Percentiles rank a stretch among this genome's conserved stretches.
These are phyloP conservation scores for Parmelia sp. DNA, from an alignment of 495 filamentous ascomycete species.

Conservation along the genomic window DNA sequence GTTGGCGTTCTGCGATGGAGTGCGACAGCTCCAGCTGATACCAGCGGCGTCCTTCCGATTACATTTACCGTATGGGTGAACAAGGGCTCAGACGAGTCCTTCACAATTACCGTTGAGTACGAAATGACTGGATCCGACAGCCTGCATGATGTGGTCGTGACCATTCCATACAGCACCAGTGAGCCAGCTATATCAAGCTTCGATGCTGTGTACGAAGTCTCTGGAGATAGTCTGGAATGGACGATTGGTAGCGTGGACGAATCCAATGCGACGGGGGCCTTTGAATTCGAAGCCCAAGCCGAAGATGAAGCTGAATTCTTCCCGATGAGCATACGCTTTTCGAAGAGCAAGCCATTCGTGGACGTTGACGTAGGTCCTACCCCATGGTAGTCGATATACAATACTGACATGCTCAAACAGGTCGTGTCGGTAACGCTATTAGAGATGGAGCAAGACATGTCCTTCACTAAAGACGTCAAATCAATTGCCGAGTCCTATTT, in stretches of 20 bases:
- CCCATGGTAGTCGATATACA: not conserved
- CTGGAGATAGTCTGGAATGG: conserved; percentile 91
- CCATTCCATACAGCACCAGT: conserved; percentile 73
- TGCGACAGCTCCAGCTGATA: conserved; percentile 63
- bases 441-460: conserved; percentile 73
- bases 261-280: conserved; percentile 71
- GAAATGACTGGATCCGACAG: conserved; percentile 72
- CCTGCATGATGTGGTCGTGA: conserved; percentile 76
- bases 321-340: conserved; percentile 89
- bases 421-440: conserved; percentile 65
- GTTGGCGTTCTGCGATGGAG: conserved; percentile 89
- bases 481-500: conserved; percentile 74
- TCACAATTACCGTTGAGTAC: conserved; percentile 86
- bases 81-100: conserved; percentile 68
- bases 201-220: conserved; percentile 89
- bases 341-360: conserved; percentile 77
- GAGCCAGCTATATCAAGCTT: conserved; percentile 88
- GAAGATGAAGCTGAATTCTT: conserved; percentile 86
- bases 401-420: conserved; percentile 36
- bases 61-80: conserved; percentile 96
- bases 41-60: conserved; percentile 69
- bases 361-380: conserved; percentile 72
- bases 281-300: conserved; percentile 88
- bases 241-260: conserved; percentile 76
- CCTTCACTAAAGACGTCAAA: conserved; percentile 84